These are phyloP conservation scores for Xerocomus cyaneibrunnescens DNA, from an alignment of 1,284 basidiomycete species.

Conservation along the genomic window DNA sequence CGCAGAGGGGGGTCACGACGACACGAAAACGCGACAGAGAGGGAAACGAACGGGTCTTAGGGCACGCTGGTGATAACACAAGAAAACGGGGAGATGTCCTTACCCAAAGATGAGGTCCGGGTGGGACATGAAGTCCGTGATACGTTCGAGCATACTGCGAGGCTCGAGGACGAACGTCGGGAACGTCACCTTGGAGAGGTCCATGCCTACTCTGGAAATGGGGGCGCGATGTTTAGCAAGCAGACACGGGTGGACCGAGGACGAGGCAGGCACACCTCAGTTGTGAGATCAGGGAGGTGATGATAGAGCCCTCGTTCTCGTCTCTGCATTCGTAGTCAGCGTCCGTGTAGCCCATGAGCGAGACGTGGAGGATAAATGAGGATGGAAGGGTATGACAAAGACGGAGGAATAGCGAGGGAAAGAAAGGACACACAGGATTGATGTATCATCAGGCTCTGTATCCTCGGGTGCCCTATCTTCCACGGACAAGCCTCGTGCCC, in stretches of 20 bases:
- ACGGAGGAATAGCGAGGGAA: constrained; percentile 24
- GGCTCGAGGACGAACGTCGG: constrained; percentile 95
- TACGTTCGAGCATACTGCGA: constrained; percentile 90
- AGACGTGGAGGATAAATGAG: neutral
- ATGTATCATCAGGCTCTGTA: constrained; percentile 80
- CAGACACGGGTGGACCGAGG: neutral
- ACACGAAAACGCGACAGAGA: neutral
- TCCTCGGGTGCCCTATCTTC: constrained; percentile 73
- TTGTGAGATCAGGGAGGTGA: constrained; percentile 79
- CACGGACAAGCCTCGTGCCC: constrained; percentile 56
- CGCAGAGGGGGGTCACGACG: neutral
- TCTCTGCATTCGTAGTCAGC: constrained; percentile 46
- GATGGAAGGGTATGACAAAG: constrained; percentile 5
- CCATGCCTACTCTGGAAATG: constrained; percentile 82
- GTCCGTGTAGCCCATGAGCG: constrained; percentile 31
- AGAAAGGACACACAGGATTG: constrained; percentile 63
- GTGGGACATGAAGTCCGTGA: constrained; percentile 99
- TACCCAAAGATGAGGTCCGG: constrained; percentile 96
- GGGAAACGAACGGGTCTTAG: constrained; percentile 18
- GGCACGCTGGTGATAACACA: constrained; percentile 16
- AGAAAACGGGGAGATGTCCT: constrained; percentile 37
- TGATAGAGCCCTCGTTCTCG: constrained; percentile 80
- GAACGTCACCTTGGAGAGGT: constrained; percentile 90
- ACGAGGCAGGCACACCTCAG: constrained; percentile 57
- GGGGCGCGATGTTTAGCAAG: constrained; percentile 4